Evolutionary conservation across 2,329 filamentous ascomycete genomes (phyloP), one percentile per base, ranked within the genome.

Genomic region (Colletotrichum sublineola): DNA sequence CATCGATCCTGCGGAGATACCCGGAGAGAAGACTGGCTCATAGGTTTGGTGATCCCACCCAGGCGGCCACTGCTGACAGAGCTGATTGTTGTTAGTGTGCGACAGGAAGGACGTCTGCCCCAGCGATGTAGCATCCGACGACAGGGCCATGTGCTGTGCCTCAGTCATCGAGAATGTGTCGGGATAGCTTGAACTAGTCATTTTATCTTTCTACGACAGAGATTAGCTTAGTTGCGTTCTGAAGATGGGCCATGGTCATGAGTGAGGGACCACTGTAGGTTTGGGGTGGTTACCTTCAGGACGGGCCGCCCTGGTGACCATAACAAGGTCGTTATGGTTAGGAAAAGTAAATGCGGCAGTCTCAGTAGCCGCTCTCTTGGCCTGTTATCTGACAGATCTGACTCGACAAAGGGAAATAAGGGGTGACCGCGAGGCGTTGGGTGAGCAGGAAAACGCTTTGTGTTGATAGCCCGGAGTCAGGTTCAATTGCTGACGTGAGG

Each of bases 51-150:
- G 50, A 5, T 57, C 33, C 40, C 63, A 67, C 14, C 38, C 42
- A 36, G 63, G 3, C 68, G 63, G 3, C 68, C 63, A 71, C 24
- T 24, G 33, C 40, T 42, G 68, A 33, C 15, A 62, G 8, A 33
- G n/a, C 15, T 50, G 31, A 46, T 36, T 50, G 0, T 31, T 24
- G 18, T 18, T n/a, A 14, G 24, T 42, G 11, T 50, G 68, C 40
- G 68, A 62, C 8, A 67, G 18, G 14, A 31, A 15, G 9, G 44
- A 7, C 11, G 46, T 38, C 44, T 64, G 60, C 15, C 57, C 48
- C 33, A 24, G 40, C 24, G 56, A 40, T 15, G 36, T 67, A 15
- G 56, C 24, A 71, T 67, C 62, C 4, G 42, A 2, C 3, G 31
- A 24, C 42, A 50, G 24, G 15, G 40, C 5, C 42, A 44, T 64